These are phyloP conservation scores for Graphiopsis chlorocephala DNA, from an alignment of 2,329 filamentous ascomycete genomes.

Conservation along the genomic window DNA sequence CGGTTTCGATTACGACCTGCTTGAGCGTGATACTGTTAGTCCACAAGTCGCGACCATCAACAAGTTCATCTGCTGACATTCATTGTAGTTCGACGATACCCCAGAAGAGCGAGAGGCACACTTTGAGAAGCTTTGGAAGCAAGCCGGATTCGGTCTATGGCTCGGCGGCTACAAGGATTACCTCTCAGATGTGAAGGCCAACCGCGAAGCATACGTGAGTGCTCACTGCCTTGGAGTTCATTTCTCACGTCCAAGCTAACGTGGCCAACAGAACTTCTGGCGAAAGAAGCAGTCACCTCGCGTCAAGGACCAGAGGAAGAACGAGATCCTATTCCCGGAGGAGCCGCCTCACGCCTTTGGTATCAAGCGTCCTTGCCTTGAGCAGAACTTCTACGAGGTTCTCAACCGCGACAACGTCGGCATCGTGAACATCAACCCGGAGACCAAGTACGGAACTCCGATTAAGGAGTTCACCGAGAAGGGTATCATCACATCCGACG, in stretches of 20 bases:
- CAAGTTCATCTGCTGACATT: neutral
- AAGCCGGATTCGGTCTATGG: conserved; percentile 32
- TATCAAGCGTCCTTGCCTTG: conserved; percentile 47
- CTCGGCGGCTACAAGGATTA: conserved; percentile 32
- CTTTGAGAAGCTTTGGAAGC: conserved; percentile 42
- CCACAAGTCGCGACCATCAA: accelerated
- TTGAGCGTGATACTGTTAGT: conserved; percentile 48
- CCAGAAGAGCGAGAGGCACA: conserved; percentile 44
- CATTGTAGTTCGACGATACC: conserved; percentile 40
- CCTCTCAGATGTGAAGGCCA: conserved; percentile 40
- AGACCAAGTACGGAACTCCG: conserved; percentile 31
- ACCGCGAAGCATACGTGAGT: conserved; percentile 41
- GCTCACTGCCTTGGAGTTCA: no score
- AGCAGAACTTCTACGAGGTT: conserved; percentile 49
- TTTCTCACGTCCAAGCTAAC: neutral
- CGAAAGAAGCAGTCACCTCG: conserved; percentile 43
- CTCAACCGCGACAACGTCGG: conserved; percentile 43
- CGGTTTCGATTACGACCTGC: conserved; percentile 59
- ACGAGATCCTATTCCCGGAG: conserved; percentile 46
- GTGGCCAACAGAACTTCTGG: conserved; percentile 40
- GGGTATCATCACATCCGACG: conserved; percentile 40
- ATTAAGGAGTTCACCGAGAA: conserved; percentile 44
- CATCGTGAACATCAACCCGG: conserved; percentile 41
- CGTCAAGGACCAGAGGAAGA: conserved; percentile 44
- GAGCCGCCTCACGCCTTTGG: conserved; percentile 46